phyloP scores from a whole-genome alignment of 2,329 filamentous ascomycete species.

The Cladosporium cucumerinum region DNA sequence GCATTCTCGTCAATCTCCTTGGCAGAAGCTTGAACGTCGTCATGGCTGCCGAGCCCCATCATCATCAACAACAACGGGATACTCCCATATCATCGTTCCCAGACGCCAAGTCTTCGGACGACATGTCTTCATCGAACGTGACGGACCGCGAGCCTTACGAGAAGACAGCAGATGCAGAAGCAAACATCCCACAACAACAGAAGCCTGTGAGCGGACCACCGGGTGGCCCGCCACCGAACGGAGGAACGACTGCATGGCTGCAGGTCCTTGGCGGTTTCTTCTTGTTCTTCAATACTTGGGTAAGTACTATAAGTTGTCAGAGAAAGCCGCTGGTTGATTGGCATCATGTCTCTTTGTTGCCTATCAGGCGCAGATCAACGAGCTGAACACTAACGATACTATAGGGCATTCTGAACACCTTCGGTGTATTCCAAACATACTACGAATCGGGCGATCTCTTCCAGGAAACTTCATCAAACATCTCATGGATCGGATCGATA shows the following conservation, averaged over 20 bases:
- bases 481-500: constrained; percentile 51
- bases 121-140: constrained; percentile 7
- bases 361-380: neutral
- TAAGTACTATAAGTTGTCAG: constrained; percentile 11
- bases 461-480: constrained; percentile 39
- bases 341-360: neutral
- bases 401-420: constrained; percentile 40
- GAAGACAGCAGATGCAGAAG: constrained; percentile 11
- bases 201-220: constrained; percentile 19
- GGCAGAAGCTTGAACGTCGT: constrained; percentile 9
- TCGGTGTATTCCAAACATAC: constrained; percentile 48
- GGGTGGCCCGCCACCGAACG: constrained; percentile 38
- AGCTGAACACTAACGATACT: neutral
- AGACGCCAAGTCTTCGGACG: constrained; percentile 4
- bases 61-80: neutral
- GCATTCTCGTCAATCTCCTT: neutral
- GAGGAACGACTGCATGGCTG: constrained; percentile 45
- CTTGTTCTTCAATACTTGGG: constrained; percentile 49
- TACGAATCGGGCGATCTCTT: constrained; percentile 44
- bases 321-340: neutral
- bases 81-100: neutral
- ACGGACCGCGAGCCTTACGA: constrained; percentile 3
- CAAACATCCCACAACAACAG: constrained; percentile 4
- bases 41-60: neutral
- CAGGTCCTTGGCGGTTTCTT: constrained; percentile 47